A percentile compares a stretch with the other conserved stretches of the same genome.
phyloP scores from a whole-genome alignment of 2,329 filamentous ascomycete genomes.

The Aureobasidium sp. region DNA sequence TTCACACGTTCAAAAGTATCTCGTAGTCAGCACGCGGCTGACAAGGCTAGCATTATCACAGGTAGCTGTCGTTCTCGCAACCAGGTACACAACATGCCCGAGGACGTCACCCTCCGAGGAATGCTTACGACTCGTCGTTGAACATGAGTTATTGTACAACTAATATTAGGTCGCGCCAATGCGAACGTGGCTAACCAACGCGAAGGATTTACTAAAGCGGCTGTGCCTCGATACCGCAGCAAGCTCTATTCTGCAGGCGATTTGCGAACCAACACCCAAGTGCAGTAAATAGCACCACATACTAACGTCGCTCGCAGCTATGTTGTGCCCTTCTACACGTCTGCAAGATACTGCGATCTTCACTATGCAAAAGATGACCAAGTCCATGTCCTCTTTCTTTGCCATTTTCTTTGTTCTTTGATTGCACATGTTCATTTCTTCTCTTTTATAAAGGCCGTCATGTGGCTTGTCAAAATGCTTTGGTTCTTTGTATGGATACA shows the following conservation, averaged over 20 bases:
- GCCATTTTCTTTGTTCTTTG: neutral
- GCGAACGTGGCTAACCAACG: neutral
- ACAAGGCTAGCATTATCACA: neutral
- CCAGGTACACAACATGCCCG: neutral
- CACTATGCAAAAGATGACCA: neutral
- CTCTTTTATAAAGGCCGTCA: neutral
- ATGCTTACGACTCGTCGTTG: constrained; percentile 8
- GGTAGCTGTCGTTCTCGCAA: neutral
- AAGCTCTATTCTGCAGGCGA: neutral
- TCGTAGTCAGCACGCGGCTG: neutral
- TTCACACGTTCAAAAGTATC: neutral
- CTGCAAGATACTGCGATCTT: neutral
- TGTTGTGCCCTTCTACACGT: neutral
- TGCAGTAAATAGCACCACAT: constrained; percentile 13
- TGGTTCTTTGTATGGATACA: constrained; percentile 6
- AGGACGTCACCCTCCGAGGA: neutral
- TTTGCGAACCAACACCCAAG: constrained; percentile 12
- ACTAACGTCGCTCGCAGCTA: neutral
- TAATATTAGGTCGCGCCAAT: constrained; percentile 9
- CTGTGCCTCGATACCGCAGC: neutral
- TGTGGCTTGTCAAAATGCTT: constrained; percentile 1
- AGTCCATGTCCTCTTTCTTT: neutral
- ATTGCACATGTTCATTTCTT: constrained; percentile 2
- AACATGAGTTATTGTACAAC: neutral
- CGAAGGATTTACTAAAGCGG: neutral